Conservation (phyloP, 805 yeast genomes). For the Candida yuanshanica region DNA sequence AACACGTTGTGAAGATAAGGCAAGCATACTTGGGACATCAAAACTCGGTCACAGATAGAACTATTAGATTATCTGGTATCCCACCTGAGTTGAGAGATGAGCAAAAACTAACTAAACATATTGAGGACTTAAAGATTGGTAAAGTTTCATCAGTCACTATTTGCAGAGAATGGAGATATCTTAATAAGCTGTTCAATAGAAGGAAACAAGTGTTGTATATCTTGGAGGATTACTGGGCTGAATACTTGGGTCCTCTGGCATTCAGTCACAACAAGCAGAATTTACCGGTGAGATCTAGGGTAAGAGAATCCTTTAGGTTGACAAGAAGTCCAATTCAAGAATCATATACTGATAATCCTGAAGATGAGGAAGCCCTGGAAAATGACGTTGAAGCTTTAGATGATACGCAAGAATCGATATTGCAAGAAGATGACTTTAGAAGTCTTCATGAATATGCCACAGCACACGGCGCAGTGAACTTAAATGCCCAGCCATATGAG, state of each 20-base stretch:
- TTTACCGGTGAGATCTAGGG: constrained; percentile 20
- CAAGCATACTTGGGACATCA: constrained; percentile 83
- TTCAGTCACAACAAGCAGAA: constrained; percentile 13
- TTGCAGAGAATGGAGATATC: constrained; percentile 77
- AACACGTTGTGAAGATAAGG: constrained; percentile 66
- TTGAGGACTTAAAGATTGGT: constrained; percentile 76
- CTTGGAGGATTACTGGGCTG: constrained; percentile 49
- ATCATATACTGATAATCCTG: constrained; percentile 15
- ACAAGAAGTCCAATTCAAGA: constrained; percentile 19
- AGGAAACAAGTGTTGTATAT: constrained; percentile 48
- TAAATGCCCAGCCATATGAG: constrained; percentile 18
- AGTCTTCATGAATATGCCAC: constrained; percentile 18
- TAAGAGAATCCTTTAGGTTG: constrained; percentile 21
- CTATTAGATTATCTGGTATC: constrained; percentile 80
- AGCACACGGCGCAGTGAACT: constrained; percentile 14
- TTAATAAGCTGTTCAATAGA: constrained; percentile 57
- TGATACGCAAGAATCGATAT: constrained; percentile 4
- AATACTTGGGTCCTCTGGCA: constrained; percentile 29
- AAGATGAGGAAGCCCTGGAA: constrained; percentile 2
- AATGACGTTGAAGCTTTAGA: constrained; percentile 12
- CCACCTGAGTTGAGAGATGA: constrained; percentile 77
- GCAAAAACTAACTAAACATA: constrained; percentile 60
- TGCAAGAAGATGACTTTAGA: constrained; percentile 1
- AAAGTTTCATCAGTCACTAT: constrained; percentile 70
- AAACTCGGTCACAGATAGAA: constrained; percentile 85